Conservation (phyloP, 164 flowering plant genomes). For the Piper longum region DNA sequence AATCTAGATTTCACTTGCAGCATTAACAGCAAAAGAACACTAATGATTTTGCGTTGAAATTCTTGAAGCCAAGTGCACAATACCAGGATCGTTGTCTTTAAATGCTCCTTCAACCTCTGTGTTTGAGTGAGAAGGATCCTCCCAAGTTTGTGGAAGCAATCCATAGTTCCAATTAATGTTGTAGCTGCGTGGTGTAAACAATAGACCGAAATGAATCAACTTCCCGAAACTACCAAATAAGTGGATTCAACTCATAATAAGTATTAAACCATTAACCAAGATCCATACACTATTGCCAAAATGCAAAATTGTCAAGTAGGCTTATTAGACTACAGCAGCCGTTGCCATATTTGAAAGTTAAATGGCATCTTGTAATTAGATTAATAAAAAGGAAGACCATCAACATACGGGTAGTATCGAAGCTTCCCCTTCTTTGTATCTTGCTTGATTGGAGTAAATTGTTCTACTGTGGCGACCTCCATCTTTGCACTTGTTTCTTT, state of each 20-base stretch:
- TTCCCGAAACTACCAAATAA: too few relatives aligned
- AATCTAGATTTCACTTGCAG: background rate
- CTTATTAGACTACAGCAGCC: too few relatives aligned
- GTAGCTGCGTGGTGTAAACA: conserved; percentile 23
- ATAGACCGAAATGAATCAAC: too few relatives aligned
- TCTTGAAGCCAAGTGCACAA: background rate
- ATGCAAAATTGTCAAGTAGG: too few relatives aligned
- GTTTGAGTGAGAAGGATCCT: conserved; percentile 81
- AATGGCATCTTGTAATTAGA: background rate
- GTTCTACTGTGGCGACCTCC: conserved; percentile 97
- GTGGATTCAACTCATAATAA: too few relatives aligned
- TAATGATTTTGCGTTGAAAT: background rate
- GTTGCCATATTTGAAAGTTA: too few relatives aligned
- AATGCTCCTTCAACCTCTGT: conserved; percentile 84
- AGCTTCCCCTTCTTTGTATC: conserved; percentile 95
- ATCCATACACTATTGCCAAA: too few relatives aligned
- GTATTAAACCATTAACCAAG: too few relatives aligned
- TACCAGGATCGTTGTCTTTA: conserved; percentile 80
- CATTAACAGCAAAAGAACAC: background rate
- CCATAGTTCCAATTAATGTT: conserved; percentile 97
- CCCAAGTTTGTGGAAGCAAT: conserved; percentile 99
- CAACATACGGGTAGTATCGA: conserved; percentile 77
- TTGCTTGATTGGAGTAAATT: conserved; percentile 84
- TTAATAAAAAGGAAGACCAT: background rate
- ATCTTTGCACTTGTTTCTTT: conserved; percentile 93